A percentile compares a stretch with the other conserved stretches of the same genome.
These are phyloP conservation scores for Trichoderma brevicompactum DNA, from an alignment of 2,329 filamentous ascomycete genomes.

Conservation along the genomic window DNA sequence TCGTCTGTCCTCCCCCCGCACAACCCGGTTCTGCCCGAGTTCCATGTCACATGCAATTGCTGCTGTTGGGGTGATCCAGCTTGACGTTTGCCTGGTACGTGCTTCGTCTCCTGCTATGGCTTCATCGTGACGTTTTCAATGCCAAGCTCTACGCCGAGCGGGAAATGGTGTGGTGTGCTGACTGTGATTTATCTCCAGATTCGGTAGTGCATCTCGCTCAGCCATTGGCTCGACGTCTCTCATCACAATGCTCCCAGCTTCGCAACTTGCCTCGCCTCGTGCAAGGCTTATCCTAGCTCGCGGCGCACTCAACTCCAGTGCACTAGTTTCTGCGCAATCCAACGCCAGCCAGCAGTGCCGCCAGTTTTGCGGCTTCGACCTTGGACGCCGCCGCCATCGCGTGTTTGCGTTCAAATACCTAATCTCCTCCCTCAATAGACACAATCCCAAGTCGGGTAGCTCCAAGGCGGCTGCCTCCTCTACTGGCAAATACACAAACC, in stretches of 20 bases:
- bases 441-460: slow-evolving; percentile 37
- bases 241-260: slow-evolving; percentile 37
- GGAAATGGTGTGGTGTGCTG: not conserved
- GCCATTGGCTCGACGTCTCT: slow-evolving; percentile 13
- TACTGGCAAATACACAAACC: slow-evolving; percentile 43
- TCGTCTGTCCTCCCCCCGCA: slow-evolving; percentile 17
- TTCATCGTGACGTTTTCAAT: slow-evolving; percentile 3
- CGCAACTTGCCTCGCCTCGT: slow-evolving; percentile 38
- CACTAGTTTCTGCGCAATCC: slow-evolving; percentile 26
- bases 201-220: slow-evolving; percentile 23
- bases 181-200: slow-evolving; percentile 21
- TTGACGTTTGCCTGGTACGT: slow-evolving; percentile 21
- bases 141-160: not conserved
- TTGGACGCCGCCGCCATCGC: slow-evolving; percentile 49
- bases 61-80: slow-evolving; percentile 24
- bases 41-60: slow-evolving; percentile 31
- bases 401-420: slow-evolving; percentile 51
- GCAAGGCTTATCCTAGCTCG: slow-evolving; percentile 34
- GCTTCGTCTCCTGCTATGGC: not conserved
- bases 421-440: slow-evolving; percentile 50
- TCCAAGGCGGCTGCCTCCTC: slow-evolving; percentile 33
- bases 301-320: slow-evolving; percentile 20
- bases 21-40: slow-evolving; percentile 29
- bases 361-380: slow-evolving; percentile 50
- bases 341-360: slow-evolving; percentile 41